Base-by-base conservation (phyloP, 2,329 filamentous ascomycete species). In the Tolypocladium tropicale region DNA sequence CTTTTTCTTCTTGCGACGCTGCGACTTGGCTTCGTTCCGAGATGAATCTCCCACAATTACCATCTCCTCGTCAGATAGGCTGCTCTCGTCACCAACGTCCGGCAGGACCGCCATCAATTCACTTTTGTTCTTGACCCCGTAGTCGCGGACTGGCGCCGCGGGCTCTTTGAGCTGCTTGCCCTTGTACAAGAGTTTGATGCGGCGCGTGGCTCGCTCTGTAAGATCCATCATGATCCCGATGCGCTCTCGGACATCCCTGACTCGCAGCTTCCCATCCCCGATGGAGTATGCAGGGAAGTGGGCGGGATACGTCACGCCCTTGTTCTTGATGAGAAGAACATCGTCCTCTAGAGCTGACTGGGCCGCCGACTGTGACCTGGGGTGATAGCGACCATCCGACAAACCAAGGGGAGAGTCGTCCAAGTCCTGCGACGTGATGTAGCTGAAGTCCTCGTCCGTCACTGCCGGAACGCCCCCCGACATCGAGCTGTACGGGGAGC, bases 381-480 rank as follows among this genome's bases (percentile, higher is more conserved):
- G 70, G 56, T 76, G 73, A 59, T 78, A 76, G n/a, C 64, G 68
- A 65, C 63, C 60, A 64, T 70, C 64, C 59, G 61, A 67, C 59
- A 65, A 67, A 65, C 69, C 69, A 60, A 67, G 62, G 58, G 66
- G 70, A 30, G 70, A 69, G 37, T 74, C 70, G 58, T 82, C 77
- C 41, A 91, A 70, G 64, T 92, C 88, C 64, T 89, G 83, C 32
- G 85, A 84, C n/a, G 88, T 90, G 67, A 92, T 91, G 74, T 93
- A 92, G 67, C 83, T 86, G 70, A 85, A 93, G 73, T 92, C 88
- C 36, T 86, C 82, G 62, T 90, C 86, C 63, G 83, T 88, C 58
- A 92, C 84, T 61, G 84, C 78, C 34, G 84, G 81, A 11, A 78
- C 71, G 46, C 77, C 74, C 50, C 74, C 74, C 39, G 73, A 69